Evolutionary conservation across 1,284 basidiomycete genomes (phyloP).

Genomic region (Singerocomus inundabilis): DNA sequence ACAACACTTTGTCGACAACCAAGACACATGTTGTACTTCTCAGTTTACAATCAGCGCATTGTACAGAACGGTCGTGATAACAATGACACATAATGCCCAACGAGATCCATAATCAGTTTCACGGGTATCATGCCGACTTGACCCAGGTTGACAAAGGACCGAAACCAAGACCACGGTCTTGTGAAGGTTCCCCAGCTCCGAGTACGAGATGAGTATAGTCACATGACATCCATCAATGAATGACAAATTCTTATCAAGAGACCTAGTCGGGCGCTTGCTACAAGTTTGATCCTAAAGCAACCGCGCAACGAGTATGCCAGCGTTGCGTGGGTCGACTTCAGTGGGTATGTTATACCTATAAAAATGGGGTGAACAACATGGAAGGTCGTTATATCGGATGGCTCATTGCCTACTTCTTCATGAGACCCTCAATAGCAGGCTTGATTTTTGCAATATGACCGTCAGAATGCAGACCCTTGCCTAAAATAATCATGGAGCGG

Average conservation of each 20-base stretch:
- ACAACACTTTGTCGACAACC: too few species aligned
- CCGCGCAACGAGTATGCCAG: constrained; percentile 84
- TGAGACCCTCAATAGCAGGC: constrained; percentile 88
- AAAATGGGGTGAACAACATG: neutral
- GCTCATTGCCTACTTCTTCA: constrained; percentile 60
- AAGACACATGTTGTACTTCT: too few species aligned
- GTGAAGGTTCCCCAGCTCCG: neutral
- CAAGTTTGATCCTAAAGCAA: constrained; percentile 44
- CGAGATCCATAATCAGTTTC: neutral
- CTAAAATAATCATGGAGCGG: constrained; percentile 28
- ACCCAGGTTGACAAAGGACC: neutral
- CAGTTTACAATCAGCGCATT: too few species aligned
- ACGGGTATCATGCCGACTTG: neutral
- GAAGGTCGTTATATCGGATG: neutral
- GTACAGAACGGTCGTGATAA: neutral
- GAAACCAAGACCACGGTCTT: neutral
- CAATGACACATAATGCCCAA: neutral
- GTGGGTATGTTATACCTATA: constrained; percentile 25
- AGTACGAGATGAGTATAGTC: neutral
- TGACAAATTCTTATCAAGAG: constrained; percentile 5
- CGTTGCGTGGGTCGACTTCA: constrained; percentile 77
- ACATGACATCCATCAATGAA: neutral
- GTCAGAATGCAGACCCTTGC: constrained; percentile 85
- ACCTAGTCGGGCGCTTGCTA: neutral
- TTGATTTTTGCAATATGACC: constrained; percentile 85